phyloP scores from a whole-genome alignment of 345 rosid species.

The Sisymbrium irio region DNA sequence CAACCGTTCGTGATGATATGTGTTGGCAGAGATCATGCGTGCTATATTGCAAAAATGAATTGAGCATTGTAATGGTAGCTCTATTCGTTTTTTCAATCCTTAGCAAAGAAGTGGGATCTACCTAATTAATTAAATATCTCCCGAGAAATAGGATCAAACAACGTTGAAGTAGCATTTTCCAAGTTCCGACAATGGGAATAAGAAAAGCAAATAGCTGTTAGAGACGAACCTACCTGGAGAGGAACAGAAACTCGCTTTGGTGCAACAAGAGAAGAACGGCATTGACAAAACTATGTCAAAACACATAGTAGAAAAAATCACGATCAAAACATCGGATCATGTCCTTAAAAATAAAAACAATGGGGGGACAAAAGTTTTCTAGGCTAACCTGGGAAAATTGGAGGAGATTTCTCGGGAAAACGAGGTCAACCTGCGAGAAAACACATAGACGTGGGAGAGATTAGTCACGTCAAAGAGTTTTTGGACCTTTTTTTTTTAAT shows the following conservation, averaged over 20 bases:
- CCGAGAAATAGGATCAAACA: neutral
- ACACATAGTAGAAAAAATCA: neutral
- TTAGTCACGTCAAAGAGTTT: constrained; percentile 16
- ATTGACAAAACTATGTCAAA: constrained; percentile 16
- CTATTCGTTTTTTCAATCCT: neutral
- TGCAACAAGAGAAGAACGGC: constrained; percentile 41
- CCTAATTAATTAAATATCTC: neutral
- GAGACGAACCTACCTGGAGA: constrained; percentile 44
- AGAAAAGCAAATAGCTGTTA: constrained; percentile 23
- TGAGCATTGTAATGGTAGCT: neutral
- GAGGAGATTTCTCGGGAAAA: constrained; percentile 20
- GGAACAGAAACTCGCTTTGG: constrained; percentile 8
- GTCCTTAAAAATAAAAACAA: neutral
- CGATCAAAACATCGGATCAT: constrained; percentile 19
- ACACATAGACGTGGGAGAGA: constrained; percentile 13
- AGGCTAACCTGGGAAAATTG: constrained; percentile 15
- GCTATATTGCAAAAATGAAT: neutral
- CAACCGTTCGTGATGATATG: neutral
- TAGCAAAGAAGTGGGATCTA: constrained; percentile 13
- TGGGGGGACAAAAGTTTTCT: neutral
- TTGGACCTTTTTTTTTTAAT: neutral
- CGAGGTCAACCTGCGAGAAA: constrained; percentile 25
- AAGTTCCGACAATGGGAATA: neutral
- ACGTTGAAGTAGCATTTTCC: neutral
- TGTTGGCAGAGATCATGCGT: neutral